A percentile compares a stretch with the other conserved stretches of the same genome.
phyloP scores from a whole-genome alignment of 2,329 filamentous ascomycete species.

The Venturia nashicola region DNA sequence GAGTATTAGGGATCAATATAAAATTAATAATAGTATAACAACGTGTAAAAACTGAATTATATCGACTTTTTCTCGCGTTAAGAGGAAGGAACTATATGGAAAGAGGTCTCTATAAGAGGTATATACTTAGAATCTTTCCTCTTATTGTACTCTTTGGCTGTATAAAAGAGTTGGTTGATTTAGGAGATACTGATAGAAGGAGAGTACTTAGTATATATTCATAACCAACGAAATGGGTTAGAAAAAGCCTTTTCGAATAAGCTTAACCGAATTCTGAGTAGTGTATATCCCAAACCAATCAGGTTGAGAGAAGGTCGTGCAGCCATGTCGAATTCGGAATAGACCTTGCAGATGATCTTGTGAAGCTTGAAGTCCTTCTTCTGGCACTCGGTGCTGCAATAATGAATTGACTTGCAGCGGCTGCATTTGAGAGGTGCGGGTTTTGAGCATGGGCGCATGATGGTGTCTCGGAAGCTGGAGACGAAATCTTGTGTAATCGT shows the following conservation, averaged over 20 bases:
- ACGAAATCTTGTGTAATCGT: background rate
- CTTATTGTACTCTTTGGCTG: background rate
- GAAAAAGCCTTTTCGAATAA: too few species aligned
- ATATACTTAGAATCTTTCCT: background rate
- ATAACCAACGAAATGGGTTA: background rate
- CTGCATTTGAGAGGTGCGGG: conserved; percentile 2
- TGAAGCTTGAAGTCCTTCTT: conserved; percentile 10
- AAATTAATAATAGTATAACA: too few species aligned
- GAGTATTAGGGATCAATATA: too few species aligned
- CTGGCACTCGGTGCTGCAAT: conserved; percentile 12
- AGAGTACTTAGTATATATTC: background rate
- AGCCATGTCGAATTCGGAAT: conserved; percentile 4
- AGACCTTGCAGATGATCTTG: conserved; percentile 11
- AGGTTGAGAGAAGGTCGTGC: conserved; percentile 1
- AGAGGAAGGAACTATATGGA: too few species aligned
- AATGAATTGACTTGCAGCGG: conserved; percentile 9
- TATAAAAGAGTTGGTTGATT: background rate
- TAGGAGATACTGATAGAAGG: background rate
- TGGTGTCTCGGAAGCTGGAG: background rate
- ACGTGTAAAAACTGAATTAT: too few species aligned
- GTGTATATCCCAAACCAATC: too few species aligned
- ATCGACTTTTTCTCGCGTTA: too few species aligned
- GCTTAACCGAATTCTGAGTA: too few species aligned
- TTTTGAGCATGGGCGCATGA: background rate
- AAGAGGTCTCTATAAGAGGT: background rate